Evolutionary conservation across 805 yeast species (phyloP).

Genomic region (Pichia manshurica): DNA sequence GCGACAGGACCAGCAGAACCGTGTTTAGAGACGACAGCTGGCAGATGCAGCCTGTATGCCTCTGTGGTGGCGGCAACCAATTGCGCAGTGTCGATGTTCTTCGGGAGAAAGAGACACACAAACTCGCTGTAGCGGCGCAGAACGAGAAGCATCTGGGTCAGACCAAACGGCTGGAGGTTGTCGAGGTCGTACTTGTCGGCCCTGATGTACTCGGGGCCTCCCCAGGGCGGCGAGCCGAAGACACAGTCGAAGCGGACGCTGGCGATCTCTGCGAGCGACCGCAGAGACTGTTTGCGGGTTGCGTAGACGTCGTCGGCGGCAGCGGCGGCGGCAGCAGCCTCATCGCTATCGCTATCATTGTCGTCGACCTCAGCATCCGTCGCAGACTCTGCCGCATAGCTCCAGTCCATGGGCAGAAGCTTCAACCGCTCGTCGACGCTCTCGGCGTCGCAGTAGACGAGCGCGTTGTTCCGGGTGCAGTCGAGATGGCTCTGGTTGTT

Average conservation of each 20-base stretch:
- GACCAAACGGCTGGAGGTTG: constrained; percentile 1
- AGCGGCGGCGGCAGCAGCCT: not conserved
- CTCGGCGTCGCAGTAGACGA: constrained; percentile 7
- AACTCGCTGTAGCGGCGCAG: not conserved
- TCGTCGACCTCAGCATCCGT: not conserved
- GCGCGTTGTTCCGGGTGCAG: constrained; percentile 10
- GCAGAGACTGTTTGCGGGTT: constrained; percentile 1
- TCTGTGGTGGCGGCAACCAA: too few species aligned
- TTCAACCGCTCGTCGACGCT: constrained; percentile 1
- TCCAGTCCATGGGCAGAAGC: constrained; percentile 13
- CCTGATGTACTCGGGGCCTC: constrained; percentile 58
- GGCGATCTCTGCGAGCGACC: constrained; percentile 1
- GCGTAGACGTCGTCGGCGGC: constrained; percentile 9
- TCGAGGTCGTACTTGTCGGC: constrained; percentile 39
- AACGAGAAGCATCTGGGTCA: too few species aligned
- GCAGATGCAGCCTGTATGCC: too few species aligned
- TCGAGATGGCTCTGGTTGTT: constrained; percentile 13
- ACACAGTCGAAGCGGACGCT: constrained; percentile 41
- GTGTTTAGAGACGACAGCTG: too few species aligned
- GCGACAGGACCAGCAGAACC: too few species aligned
- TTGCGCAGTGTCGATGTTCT: not conserved
- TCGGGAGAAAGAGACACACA: not conserved
- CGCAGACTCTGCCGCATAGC: not conserved
- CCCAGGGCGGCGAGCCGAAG: constrained; percentile 84
- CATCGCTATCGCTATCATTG: not conserved